Conservation (phyloP, 1,139 yeast species). For the Kodamaea ohmeri region DNA sequence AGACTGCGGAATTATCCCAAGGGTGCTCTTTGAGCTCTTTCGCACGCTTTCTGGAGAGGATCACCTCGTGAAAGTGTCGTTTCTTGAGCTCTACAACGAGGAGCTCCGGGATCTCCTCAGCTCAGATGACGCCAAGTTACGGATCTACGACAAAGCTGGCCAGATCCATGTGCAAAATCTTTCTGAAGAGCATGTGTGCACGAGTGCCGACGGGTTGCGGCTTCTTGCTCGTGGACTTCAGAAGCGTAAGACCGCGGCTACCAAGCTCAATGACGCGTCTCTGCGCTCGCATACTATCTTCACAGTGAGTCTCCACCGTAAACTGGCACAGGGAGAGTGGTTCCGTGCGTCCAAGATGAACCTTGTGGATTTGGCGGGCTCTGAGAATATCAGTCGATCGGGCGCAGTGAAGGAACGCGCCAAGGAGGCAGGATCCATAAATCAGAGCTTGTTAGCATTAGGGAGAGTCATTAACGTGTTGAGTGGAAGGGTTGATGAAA, state of each 20-base stretch:
- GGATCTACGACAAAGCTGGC: constrained; percentile 45
- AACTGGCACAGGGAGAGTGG: constrained; percentile 19
- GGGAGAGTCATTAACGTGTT: constrained; percentile 82
- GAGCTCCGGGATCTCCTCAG: constrained; percentile 60
- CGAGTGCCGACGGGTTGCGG: constrained; percentile 53
- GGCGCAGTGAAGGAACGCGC: constrained; percentile 81
- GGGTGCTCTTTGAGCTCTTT: constrained; percentile 57
- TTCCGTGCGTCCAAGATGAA: constrained; percentile 64
- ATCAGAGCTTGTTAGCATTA: constrained; percentile 75
- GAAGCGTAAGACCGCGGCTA: constrained; percentile 62
- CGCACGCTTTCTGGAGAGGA: constrained; percentile 43
- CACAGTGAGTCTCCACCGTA: constrained; percentile 54
- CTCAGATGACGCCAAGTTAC: constrained; percentile 41
- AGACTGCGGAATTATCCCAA: constrained; percentile 58
- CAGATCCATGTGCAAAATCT: constrained; percentile 50
- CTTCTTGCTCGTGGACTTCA: constrained; percentile 54
- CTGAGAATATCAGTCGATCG: constrained; percentile 74
- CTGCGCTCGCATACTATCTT: constrained; percentile 75
- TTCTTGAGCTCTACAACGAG: constrained; percentile 72
- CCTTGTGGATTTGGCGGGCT: constrained; percentile 86
- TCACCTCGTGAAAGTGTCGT: constrained; percentile 64
- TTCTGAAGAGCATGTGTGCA: constrained; percentile 52
- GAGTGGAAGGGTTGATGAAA: constrained; percentile 19
- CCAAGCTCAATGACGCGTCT: constrained; percentile 66
- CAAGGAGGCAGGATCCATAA: constrained; percentile 85